Evolutionary conservation across 1,284 basidiomycete genomes (phyloP).

Genomic region (Vanrija sp.): DNA sequence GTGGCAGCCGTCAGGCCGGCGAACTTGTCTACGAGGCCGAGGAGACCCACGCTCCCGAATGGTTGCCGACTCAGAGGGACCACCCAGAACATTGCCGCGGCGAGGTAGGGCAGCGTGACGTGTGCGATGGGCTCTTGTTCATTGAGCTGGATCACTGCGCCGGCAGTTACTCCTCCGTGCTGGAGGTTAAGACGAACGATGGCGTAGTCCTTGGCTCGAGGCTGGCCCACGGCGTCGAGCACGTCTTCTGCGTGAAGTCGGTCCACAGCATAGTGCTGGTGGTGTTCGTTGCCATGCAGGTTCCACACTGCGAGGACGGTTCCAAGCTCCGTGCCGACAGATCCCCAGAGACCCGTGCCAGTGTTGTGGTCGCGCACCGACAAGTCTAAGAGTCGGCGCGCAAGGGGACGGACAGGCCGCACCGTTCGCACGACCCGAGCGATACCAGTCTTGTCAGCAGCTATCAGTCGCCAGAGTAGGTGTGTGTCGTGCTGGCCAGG

Average conservation of each 20-base stretch:
- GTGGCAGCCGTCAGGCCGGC: slow-evolving; percentile 16
- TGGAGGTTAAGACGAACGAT: too few species aligned
- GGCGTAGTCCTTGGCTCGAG: too few species aligned
- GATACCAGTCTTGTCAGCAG: slow-evolving; percentile 4
- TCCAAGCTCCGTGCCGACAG: background rate
- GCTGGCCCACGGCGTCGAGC: slow-evolving; percentile 8
- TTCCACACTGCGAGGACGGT: slow-evolving; percentile 29
- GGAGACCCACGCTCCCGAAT: slow-evolving; percentile 10
- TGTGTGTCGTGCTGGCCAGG: slow-evolving; percentile 14
- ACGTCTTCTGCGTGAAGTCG: slow-evolving; percentile 7
- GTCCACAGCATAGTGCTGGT: background rate
- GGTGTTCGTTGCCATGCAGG: slow-evolving; percentile 13
- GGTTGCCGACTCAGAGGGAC: background rate
- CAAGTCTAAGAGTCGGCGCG: too few species aligned
- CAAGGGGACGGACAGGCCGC: too few species aligned
- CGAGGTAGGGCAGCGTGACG: background rate
- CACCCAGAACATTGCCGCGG: slow-evolving; percentile 1
- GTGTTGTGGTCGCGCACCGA: background rate
- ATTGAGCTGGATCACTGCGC: too few species aligned
- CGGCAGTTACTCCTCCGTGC: too few species aligned
- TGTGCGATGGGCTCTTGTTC: background rate
- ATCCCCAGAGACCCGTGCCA: background rate
- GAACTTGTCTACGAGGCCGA: slow-evolving; percentile 30
- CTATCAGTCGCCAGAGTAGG: slow-evolving; percentile 17
- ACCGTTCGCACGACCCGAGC: too few species aligned